Base-by-base conservation (phyloP, 2,329 filamentous ascomycete species). In the Lecanicillium sp. region DNA sequence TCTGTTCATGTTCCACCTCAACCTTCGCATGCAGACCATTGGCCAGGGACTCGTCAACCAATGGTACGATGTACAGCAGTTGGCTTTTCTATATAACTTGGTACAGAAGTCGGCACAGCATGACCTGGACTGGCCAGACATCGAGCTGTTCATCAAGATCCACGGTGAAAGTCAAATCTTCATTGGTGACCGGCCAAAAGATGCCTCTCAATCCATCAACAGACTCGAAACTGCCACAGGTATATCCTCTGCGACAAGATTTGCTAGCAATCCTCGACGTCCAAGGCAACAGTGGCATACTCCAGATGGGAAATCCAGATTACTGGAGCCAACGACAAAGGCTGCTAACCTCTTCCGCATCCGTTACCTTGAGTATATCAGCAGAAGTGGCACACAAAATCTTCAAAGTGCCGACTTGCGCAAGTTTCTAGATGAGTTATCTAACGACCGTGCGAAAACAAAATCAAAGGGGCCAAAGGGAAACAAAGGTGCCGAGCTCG, bases 81-180 rank as follows among this genome's bases (percentile, higher is more conserved):
- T 57, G 35, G 54, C 52, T 12, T 57, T 55, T 33, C 47, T 56
- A 39, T 38, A 55, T 44, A 56, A 56, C 19, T 49, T 56, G 12
- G 43, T 53, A 29, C 47, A 41, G 17, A 39, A 42, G n/a, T 15
- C 38, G 30, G 25, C 17, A 9, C 36, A n/a, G 11, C 17, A 8
- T n/a, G 35, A 29, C 5, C 12, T 56, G 38, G 44, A 30, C 11
- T 57, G 51, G 53, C 52, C 52, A 37, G 52, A 57, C 36, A 56
- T 57, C 43, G 52, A 56, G 14, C 36, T 50, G 34, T 55, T 56
- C 33, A 46, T 55, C 32, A 49, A 54, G 33, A 53, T 57, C 13
- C 54, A 57, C 40, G 49, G 53, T 29, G 51, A 56, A 29, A 49
- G 46, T 42, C 47, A 50, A 39, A 54, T 57, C 15, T 56, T 57